These are phyloP conservation scores for Artemisia argyi DNA, from an alignment of 129 eudicot species.

Conservation along the genomic window DNA sequence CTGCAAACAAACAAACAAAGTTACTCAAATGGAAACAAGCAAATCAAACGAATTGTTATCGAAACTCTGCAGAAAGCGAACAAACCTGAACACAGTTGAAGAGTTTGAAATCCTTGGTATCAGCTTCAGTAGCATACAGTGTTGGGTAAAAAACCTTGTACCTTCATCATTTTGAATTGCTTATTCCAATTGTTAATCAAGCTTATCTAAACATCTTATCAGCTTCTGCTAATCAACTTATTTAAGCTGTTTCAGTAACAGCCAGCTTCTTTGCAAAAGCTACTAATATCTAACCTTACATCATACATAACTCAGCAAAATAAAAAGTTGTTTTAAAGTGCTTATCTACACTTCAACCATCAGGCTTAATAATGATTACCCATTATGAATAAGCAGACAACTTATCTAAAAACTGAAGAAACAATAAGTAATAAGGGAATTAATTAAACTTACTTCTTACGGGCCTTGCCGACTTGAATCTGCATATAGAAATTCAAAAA, in stretches of 20 bases:
- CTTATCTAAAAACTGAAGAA: too few relatives aligned
- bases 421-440: background rate
- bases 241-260: too few relatives aligned
- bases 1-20: constrained; percentile 48
- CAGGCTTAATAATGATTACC: too few relatives aligned
- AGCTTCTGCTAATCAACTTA: too few relatives aligned
- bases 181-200: too few relatives aligned
- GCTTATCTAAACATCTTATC: too few relatives aligned
- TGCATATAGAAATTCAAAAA: constrained; percentile 31
- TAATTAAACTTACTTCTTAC: constrained; percentile 27
- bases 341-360: too few relatives aligned
- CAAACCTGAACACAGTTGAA: constrained; percentile 89
- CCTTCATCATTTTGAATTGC: constrained; percentile 33
- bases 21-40: background rate
- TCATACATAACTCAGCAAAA: too few relatives aligned
- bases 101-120: constrained; percentile 84
- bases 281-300: too few relatives aligned
- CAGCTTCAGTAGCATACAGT: constrained; percentile 84
- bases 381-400: too few relatives aligned
- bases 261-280: too few relatives aligned
- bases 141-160: constrained; percentile 72
- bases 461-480: constrained; percentile 39
- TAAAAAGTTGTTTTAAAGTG: too few relatives aligned
- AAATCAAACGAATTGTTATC: background rate
- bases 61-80: background rate